Base-by-base conservation (phyloP, 345 rosid species). In the Noccaea bulbosa region DNA sequence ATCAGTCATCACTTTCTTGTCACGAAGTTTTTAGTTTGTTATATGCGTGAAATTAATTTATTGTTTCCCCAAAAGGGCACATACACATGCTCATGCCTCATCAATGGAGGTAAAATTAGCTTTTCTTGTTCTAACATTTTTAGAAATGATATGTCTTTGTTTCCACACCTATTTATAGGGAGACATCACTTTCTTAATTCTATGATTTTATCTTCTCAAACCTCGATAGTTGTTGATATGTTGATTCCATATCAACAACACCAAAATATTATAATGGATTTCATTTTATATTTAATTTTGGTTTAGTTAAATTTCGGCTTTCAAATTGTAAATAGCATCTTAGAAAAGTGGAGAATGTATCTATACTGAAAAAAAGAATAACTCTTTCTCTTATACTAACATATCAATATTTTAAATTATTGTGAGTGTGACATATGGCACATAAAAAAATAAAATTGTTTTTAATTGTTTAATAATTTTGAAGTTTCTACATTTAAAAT, bases 1-100 rank as follows among this genome's bases (percentile, higher is more conserved):
- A 71, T 67, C 46, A 62, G 33, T 72, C 54, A 71, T 67, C 46
- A 62, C 75, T 69, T 69, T 75, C 74, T 69, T 62, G 74, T 47
- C 71, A 69, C 32, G 48, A 69, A 12, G 33, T 5, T 48, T 44
- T 35, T 14, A 11, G 6, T 70, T 30, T 46, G 50, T 47, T 53
- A 44, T 64, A 51, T 77, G 48, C 72, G 67, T 46, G 62, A 74
- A 67, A 60, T 61, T 77, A 64, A 76, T 77, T 63, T 35, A 65
- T 12, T 77, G 80, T 65, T 77, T 45, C 80, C 75, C 60, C 46
- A 64, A 77, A 71, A 77, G 76, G 80, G 49, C 48, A 77, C 80
- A 77, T 49, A 62, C 65, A 70, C 44, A 77, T 77, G 76, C 76
- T 64, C 47, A 57, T 70, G 80, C 76, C 75, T 71, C 66, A 62